A percentile compares a stretch with the other conserved stretches of the same genome.
These are phyloP conservation scores for Discostella stelligeroides DNA, from an alignment of 108 stramenopile species.

Conservation along the genomic window DNA sequence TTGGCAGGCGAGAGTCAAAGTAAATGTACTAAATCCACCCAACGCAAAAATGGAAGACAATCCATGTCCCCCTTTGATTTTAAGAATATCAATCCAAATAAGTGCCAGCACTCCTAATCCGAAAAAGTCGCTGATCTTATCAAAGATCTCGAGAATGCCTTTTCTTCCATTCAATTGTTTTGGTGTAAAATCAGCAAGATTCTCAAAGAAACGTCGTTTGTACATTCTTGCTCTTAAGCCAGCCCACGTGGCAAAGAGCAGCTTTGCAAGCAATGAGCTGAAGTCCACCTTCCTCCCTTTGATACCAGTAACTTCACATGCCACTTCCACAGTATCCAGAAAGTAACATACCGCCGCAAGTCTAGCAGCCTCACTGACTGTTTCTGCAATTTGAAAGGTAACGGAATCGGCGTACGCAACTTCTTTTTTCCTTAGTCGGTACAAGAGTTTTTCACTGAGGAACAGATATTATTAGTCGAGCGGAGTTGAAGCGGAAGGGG, in stretches of 20 bases:
- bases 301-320: slow-evolving; percentile 39
- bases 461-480: background rate
- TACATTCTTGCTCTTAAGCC: slow-evolving; percentile 30
- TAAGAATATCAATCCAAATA: slow-evolving; percentile 49
- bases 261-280: slow-evolving; percentile 28
- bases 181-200: slow-evolving; percentile 23
- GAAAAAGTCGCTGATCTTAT: slow-evolving; percentile 48
- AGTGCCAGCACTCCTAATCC: slow-evolving; percentile 30
- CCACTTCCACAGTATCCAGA: slow-evolving; percentile 45
- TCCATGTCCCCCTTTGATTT: slow-evolving; percentile 52
- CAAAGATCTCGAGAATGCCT: slow-evolving; percentile 36
- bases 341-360: slow-evolving; percentile 44
- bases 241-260: slow-evolving; percentile 43
- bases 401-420: slow-evolving; percentile 35
- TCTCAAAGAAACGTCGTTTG: slow-evolving; percentile 36
- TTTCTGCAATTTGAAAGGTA: slow-evolving; percentile 33
- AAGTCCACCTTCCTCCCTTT: slow-evolving; percentile 27
- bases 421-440: slow-evolving; percentile 22
- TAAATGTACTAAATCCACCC: slow-evolving; percentile 61
- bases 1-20: slow-evolving; percentile 27
- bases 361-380: slow-evolving; percentile 37
- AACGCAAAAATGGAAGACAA: slow-evolving; percentile 60
- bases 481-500: too few species aligned
- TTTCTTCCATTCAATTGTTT: slow-evolving; percentile 22
- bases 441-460: slow-evolving; percentile 18